Percentiles rank a stretch among this genome's conserved stretches.
Conservation (phyloP, 352 stramenopile genomes). For the Pythium insidiosum region DNA sequence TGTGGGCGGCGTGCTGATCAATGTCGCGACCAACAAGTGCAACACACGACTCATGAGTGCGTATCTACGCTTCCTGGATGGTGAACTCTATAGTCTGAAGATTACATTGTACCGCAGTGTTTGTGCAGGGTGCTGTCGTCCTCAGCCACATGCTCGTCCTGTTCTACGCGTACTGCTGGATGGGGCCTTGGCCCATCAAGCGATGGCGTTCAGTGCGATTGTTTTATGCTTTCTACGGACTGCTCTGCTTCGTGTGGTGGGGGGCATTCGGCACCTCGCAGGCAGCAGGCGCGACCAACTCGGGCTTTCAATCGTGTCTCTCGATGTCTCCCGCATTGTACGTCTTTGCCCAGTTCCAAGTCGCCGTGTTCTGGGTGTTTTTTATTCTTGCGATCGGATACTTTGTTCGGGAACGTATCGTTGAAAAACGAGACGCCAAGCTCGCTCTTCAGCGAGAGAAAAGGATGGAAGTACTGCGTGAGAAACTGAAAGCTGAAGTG, state of each 20-base stretch:
- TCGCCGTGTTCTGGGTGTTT: conserved; percentile 55
- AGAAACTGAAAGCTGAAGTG: conserved; percentile 22
- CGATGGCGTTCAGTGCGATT: conserved; percentile 45
- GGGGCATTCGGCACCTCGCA: conserved; percentile 56
- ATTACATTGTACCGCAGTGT: conserved; percentile 22
- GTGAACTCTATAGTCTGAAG: background rate
- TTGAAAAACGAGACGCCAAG: conserved; percentile 10
- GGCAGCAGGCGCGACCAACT: conserved; percentile 41
- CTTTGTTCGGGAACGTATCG: conserved; percentile 41
- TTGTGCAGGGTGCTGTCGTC: conserved; percentile 54
- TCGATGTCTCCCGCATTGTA: conserved; percentile 56
- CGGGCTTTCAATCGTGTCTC: conserved; percentile 63
- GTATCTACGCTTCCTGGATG: conserved; percentile 4
- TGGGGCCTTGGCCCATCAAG: conserved; percentile 45
- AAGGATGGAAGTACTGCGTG: conserved; percentile 25
- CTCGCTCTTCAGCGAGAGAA: conserved; percentile 20
- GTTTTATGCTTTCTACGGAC: conserved; percentile 53
- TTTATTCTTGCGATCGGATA: conserved; percentile 38
- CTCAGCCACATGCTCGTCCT: conserved; percentile 54
- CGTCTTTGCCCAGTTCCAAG: conserved; percentile 64
- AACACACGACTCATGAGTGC: conserved; percentile 60
- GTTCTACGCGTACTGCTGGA: conserved; percentile 74
- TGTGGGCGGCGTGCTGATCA: conserved; percentile 61
- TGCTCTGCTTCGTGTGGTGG: conserved; percentile 59
- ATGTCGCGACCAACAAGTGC: conserved; percentile 53